Conservation (phyloP, 129 eudicot species). For the Tanacetum coccineum region DNA sequence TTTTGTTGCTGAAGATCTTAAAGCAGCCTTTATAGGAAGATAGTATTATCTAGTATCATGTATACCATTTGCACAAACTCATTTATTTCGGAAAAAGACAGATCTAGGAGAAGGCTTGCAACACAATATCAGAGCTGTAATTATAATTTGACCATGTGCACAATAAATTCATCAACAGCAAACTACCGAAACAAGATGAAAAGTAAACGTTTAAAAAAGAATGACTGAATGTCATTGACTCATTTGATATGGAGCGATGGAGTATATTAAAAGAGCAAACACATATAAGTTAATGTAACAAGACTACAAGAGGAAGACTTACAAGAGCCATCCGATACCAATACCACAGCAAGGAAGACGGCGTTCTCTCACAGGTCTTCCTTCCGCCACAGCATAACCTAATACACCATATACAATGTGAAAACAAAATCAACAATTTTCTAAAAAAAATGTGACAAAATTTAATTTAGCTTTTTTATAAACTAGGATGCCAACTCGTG, state of each 20-base stretch:
- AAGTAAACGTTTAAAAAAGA: neutral
- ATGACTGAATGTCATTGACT: neutral
- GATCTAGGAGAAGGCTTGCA: too few relatives aligned
- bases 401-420: constrained; percentile 16
- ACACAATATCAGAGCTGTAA: too few relatives aligned
- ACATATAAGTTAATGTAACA: neutral
- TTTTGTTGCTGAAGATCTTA: neutral
- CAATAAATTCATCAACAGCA: too few relatives aligned
- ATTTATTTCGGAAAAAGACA: neutral
- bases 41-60: neutral
- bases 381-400: constrained; percentile 92
- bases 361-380: constrained; percentile 69
- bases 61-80: neutral
- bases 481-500: too few relatives aligned
- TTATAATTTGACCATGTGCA: too few relatives aligned
- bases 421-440: too few relatives aligned
- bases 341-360: constrained; percentile 96
- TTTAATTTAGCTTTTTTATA: too few relatives aligned
- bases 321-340: constrained; percentile 88
- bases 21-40: neutral
- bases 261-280: constrained; percentile 11
- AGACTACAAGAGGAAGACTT: constrained; percentile 40
- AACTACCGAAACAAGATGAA: constrained; percentile 5
- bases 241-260: neutral
- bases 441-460: too few relatives aligned